phyloP scores from a whole-genome alignment of 2,329 filamentous ascomycete genomes.

The Colletotrichum sp. region DNA sequence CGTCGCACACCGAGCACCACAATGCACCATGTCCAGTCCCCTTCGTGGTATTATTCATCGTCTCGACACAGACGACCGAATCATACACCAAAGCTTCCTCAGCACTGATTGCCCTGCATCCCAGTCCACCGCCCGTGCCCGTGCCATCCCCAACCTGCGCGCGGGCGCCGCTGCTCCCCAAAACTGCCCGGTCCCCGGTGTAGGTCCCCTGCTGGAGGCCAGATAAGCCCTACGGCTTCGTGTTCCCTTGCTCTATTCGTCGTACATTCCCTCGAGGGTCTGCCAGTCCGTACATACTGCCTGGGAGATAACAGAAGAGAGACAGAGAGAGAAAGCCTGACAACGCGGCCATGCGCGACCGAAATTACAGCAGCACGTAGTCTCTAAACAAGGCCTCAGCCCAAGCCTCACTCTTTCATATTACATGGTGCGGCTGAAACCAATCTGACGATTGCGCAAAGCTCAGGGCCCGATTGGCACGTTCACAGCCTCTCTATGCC shows the following conservation, averaged over 20 bases:
- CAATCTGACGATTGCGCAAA: not conserved
- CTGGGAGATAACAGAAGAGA: not conserved
- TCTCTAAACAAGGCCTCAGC: not conserved
- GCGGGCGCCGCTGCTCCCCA: not conserved
- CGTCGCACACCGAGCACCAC: not conserved
- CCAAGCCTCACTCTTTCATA: constrained; percentile 2
- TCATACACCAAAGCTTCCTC: not conserved
- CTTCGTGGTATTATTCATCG: not conserved
- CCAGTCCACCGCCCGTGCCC: not conserved
- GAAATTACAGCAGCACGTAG: not conserved
- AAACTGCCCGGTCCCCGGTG: not conserved
- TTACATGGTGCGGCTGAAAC: constrained; percentile 10
- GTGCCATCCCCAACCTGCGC: not conserved
- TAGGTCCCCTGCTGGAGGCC: not conserved
- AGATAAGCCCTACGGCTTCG: not conserved
- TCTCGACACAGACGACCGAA: not conserved
- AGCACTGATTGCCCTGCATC: constrained; percentile 1
- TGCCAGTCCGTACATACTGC: not conserved
- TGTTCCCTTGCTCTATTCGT: not conserved
- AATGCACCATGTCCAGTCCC: not conserved
- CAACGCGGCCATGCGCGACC: not conserved
- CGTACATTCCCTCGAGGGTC: not conserved
- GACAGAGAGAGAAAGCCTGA: not conserved
- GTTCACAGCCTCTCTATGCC: not conserved
- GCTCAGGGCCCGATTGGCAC: constrained; percentile 5